Evolutionary conservation across 2,329 filamentous ascomycete genomes (phyloP).

Genomic region (Sporothrix mexicana): DNA sequence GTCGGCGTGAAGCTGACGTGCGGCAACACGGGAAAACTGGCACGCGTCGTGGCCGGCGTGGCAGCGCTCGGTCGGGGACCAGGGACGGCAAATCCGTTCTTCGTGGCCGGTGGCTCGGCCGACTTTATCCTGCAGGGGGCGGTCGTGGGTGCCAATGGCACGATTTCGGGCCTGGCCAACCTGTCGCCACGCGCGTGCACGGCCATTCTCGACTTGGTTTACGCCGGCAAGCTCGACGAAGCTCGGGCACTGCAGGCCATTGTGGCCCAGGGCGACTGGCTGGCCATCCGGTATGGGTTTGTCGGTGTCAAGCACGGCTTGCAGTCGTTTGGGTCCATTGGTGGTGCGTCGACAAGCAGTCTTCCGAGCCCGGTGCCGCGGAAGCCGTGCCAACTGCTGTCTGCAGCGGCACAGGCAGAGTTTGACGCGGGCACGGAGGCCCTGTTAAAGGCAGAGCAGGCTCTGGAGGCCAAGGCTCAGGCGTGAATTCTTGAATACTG

Average conservation of each 20-base stretch:
- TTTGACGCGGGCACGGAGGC: conserved; percentile 33
- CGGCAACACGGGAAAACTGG: conserved; percentile 67
- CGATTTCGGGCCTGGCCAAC: conserved; percentile 75
- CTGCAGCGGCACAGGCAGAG: conserved; percentile 28
- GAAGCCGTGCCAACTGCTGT: conserved; percentile 30
- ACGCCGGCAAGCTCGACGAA: conserved; percentile 61
- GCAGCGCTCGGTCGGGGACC: conserved; percentile 2
- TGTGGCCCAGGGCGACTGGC: conserved; percentile 54
- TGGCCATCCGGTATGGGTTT: conserved; percentile 56
- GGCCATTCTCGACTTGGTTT: conserved; percentile 64
- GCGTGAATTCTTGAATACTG: not conserved
- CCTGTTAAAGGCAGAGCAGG: conserved; percentile 6
- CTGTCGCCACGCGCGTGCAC: conserved; percentile 67
- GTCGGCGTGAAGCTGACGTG: conserved; percentile 68
- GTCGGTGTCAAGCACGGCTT: conserved; percentile 56
- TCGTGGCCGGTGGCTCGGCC: conserved; percentile 73
- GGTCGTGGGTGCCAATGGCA: conserved; percentile 71
- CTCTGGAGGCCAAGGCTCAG: conserved; percentile 20
- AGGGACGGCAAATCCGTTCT: conserved; percentile 52
- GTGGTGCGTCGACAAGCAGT: not conserved
- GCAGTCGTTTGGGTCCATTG: conserved; percentile 36
- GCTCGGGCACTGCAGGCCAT: conserved; percentile 63
- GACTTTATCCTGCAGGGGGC: conserved; percentile 76
- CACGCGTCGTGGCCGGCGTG: conserved; percentile 55
- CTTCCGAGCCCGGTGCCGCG: conserved; percentile 31